phyloP scores from a whole-genome alignment of 2,329 filamentous ascomycete genomes.

The Neonectria sp. region DNA sequence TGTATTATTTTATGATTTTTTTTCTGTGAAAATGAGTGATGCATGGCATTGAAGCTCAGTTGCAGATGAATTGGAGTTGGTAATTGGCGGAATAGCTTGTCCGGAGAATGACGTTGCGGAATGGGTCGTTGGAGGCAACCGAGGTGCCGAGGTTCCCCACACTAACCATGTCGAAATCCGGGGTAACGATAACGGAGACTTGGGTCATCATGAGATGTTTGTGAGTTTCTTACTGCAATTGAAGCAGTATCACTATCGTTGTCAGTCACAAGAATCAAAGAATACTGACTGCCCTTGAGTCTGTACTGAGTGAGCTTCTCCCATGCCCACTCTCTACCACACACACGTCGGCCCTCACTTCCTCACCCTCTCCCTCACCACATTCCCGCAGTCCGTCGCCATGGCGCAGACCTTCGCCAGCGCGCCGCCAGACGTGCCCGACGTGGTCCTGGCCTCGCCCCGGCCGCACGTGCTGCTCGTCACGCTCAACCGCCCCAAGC shows the following conservation, averaged over 20 bases:
- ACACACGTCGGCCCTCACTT: conserved; percentile 36
- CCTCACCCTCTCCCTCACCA: conserved; percentile 34
- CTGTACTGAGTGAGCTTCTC: background rate
- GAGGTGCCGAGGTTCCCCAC: conserved; percentile 52
- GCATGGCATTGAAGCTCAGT: background rate
- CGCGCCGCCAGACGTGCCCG: conserved; percentile 58
- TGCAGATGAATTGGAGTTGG: background rate
- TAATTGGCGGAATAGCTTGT: background rate
- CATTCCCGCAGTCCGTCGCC: conserved; percentile 32
- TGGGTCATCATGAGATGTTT: conserved; percentile 1
- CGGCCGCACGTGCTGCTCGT: conserved; percentile 69
- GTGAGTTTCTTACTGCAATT: background rate
- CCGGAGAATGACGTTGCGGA: conserved; percentile 3
- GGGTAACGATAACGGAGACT: conserved; percentile 22
- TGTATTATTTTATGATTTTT: background rate
- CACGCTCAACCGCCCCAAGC: conserved; percentile 70
- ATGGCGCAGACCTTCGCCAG: conserved; percentile 50
- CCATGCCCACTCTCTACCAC: conserved; percentile 30
- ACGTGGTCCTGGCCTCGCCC: conserved; percentile 66
- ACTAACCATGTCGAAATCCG: conserved; percentile 32
- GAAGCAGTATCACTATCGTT: background rate
- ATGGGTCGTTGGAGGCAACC: conserved; percentile 32
- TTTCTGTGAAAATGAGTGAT: background rate
- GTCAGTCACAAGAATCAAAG: no score
- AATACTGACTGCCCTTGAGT: background rate